phyloP scores from a whole-genome alignment of 164 flowering plant species.

The Stephania yunnanensis region DNA sequence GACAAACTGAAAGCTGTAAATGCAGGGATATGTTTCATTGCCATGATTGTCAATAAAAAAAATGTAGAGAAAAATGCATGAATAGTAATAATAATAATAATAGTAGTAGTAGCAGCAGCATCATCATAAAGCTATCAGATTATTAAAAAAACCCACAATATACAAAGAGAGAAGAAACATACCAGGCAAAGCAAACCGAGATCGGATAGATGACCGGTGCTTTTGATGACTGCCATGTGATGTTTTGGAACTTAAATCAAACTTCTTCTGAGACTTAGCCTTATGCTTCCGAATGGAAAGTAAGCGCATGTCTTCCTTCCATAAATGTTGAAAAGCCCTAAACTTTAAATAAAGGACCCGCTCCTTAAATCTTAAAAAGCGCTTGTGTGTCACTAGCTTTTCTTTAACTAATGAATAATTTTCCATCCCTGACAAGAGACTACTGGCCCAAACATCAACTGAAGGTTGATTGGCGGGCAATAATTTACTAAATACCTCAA shows the following conservation, averaged over 20 bases:
- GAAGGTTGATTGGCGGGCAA: conserved; percentile 28
- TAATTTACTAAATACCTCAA: conserved; percentile 44
- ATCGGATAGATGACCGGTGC: conserved; percentile 55
- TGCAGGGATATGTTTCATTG: background rate
- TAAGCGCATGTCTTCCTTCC: conserved; percentile 74
- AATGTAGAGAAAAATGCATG: background rate
- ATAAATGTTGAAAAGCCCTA: conserved; percentile 56
- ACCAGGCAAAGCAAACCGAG: conserved; percentile 54
- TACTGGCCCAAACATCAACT: conserved; percentile 19
- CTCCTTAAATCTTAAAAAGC: conserved; percentile 58
- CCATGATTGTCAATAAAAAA: background rate
- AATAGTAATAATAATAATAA: background rate
- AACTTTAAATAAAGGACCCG: conserved; percentile 60
- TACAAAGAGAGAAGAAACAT: conserved; percentile 4
- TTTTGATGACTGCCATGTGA: conserved; percentile 43
- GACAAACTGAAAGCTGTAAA: background rate
- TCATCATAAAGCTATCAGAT: background rate
- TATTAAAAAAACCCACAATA: background rate
- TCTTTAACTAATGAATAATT: conserved; percentile 30
- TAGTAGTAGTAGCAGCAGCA: too few relatives aligned
- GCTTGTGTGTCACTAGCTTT: conserved; percentile 41
- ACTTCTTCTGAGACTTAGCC: conserved; percentile 60
- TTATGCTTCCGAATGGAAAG: conserved; percentile 55
- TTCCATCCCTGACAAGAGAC: conserved; percentile 11
- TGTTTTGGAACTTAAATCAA: conserved; percentile 40